Base-by-base conservation (phyloP, 2,329 filamentous ascomycete genomes). In the Cladophialophora exuberans region DNA sequence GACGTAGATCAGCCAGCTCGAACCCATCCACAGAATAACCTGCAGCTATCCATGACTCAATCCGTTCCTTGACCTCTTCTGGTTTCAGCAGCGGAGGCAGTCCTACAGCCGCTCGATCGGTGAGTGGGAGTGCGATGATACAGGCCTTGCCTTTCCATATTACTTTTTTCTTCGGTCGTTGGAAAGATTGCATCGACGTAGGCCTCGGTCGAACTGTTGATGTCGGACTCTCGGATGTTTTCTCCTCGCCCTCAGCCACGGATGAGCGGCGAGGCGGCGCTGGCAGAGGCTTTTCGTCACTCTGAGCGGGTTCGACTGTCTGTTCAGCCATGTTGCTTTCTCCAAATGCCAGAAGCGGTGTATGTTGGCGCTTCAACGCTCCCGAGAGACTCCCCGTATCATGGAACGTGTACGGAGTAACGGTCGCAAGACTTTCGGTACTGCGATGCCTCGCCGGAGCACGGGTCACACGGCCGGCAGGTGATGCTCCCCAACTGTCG, bases 91-190 rank as follows among this genome's bases (percentile, higher is more conserved):
- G 66, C 26, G 65, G 68, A 44, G 70, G 65, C 15, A 69, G 69
- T 23, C 67, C 67, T 38, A 79, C 76, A 17, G 87, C 87, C 61
- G 86, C 80, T 49, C 83, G 79, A 48, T 88, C 85, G 58, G 89
- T 84, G 41, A 81, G 75, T 4, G 88, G 89, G 17, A 92, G 73
- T 22, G 85, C 75, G 38, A 92, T 84, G 64, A 89, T 72, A 49
- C 90, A 89, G 56, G 83, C 85, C 73, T 90, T 91, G 54, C 86
- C 86, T 65, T 81, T 87, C 87, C 88, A 91, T 41, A 81, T 79
- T 2, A 92, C 77, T 72, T 86, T 89, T 69, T 88, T 91, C 73
- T 82, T 89, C n/a, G 67, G 66, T 51, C 72, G 67, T 18, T 69
- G 65, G 41, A 69, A 69, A 9, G 70, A 65, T 36, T 64, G 50